A percentile compares a stretch with the other conserved stretches of the same genome.
Conservation (phyloP, 2,329 filamentous ascomycete species). For the Fusarium kyushuense region DNA sequence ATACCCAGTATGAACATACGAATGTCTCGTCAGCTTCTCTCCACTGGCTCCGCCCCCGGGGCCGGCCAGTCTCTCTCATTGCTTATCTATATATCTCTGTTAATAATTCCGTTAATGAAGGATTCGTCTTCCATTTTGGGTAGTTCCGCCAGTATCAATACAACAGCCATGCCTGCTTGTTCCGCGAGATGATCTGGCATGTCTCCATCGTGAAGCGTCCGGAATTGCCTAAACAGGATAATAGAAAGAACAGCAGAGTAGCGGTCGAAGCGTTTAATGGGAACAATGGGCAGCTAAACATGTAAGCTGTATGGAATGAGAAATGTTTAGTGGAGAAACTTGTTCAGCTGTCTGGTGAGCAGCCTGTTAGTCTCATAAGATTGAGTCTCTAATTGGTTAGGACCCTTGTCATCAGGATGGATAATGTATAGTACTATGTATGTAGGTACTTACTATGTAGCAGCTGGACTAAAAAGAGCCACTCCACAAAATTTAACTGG, state of each 20-base stretch:
- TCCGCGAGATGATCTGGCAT: constrained; percentile 29
- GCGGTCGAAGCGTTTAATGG: constrained; percentile 25
- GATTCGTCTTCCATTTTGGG: neutral
- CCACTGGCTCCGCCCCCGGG: constrained; percentile 19
- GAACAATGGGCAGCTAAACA: constrained; percentile 8
- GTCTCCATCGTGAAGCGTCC: constrained; percentile 39
- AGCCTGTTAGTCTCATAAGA: constrained; percentile 4
- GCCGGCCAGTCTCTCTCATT: neutral
- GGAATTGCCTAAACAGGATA: constrained; percentile 24
- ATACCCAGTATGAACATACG: constrained; percentile 11
- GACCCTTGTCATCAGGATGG: constrained; percentile 6
- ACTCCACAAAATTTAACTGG: constrained; percentile 11
- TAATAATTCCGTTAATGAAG: neutral
- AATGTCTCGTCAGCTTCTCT: constrained; percentile 2
- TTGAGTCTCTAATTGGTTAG: constrained; percentile 25
- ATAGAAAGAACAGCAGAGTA: constrained; percentile 7
- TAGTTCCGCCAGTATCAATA: constrained; percentile 5
- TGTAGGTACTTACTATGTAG: too few relatives aligned
- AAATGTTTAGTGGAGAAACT: constrained; percentile 31
- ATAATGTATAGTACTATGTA: too few relatives aligned
- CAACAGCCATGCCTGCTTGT: constrained; percentile 5
- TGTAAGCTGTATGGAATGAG: constrained; percentile 23
- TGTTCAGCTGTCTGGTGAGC: constrained; percentile 6
- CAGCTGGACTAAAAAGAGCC: constrained; percentile 3
- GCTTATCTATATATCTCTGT: constrained; percentile 4